Evolutionary conservation across 2,329 filamentous ascomycete species (phyloP).

Genomic region (Erysiphe neolycopersici): DNA sequence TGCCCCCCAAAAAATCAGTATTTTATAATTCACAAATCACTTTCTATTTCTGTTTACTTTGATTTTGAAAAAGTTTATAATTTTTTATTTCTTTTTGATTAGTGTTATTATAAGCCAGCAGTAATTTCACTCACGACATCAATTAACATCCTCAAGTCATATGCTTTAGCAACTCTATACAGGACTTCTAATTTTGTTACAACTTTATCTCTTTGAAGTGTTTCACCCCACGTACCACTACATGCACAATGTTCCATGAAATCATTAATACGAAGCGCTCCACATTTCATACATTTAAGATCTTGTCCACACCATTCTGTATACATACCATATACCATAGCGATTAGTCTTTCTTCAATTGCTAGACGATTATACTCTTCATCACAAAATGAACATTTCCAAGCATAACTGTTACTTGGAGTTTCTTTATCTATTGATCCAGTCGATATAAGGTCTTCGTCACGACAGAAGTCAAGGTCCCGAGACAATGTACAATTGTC

Average conservation of each 20-base stretch:
- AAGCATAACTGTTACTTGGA: conserved; percentile 19
- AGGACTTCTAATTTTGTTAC: conserved; percentile 40
- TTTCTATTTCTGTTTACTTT: no score
- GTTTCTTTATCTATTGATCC: conserved; percentile 1
- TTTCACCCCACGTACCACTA: conserved; percentile 59
- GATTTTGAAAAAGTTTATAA: no score
- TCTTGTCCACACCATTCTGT: conserved; percentile 77
- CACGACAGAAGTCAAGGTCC: conserved; percentile 78
- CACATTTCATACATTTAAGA: conserved; percentile 46
- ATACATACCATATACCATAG: conserved; percentile 44
- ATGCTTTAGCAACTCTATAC: conserved; percentile 48
- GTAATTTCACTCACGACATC: conserved; percentile 43
- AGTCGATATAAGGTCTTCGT: conserved; percentile 40
- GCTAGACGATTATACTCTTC: conserved; percentile 49
- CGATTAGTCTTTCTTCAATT: conserved; percentile 63
- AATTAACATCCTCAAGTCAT: conserved; percentile 56
- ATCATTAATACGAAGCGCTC: conserved; percentile 59
- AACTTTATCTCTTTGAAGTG: conserved; percentile 39
- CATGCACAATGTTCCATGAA: conserved; percentile 95
- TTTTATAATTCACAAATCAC: no score
- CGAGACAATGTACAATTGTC: conserved; percentile 71
- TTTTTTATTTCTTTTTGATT: no score
- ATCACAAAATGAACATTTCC: conserved; percentile 55
- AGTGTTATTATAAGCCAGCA: conserved; percentile 16
- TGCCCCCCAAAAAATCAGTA: no score